phyloP scores from a whole-genome alignment of 2,329 filamentous ascomycete species.

The Colletotrichum orbiculare region DNA sequence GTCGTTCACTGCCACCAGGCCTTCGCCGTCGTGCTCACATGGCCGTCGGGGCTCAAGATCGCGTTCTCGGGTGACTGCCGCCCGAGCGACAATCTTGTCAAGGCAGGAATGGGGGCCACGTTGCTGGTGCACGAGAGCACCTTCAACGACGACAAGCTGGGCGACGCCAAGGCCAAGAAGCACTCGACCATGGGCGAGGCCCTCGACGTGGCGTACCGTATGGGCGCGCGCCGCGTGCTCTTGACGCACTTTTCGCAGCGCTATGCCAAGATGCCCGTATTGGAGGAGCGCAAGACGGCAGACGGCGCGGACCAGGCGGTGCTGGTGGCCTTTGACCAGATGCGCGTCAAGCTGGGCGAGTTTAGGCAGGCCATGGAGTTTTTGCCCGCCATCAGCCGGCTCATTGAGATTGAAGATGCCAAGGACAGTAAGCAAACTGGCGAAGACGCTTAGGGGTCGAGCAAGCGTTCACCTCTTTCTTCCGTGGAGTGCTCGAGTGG shows the following conservation, averaged over 20 bases:
- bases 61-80: constrained; percentile 96
- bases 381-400: constrained; percentile 66
- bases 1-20: constrained; percentile 86
- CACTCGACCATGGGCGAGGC: constrained; percentile 92
- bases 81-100: constrained; percentile 76
- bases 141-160: constrained; percentile 85
- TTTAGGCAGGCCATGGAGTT: constrained; percentile 74
- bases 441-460: no score
- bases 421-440: constrained; percentile 38
- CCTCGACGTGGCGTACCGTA: constrained; percentile 77
- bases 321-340: constrained; percentile 82
- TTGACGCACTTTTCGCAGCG: constrained; percentile 96
- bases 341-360: constrained; percentile 77
- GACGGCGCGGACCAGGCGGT: constrained; percentile 67
- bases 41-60: constrained; percentile 83
- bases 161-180: constrained; percentile 86
- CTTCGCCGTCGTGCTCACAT: constrained; percentile 81
- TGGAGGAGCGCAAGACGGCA: constrained; percentile 51
- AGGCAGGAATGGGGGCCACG: constrained; percentile 79
- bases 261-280: constrained; percentile 79
- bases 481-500: no score
- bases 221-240: constrained; percentile 83
- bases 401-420: constrained; percentile 59
- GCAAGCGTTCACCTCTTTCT: no score
- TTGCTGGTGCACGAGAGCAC: constrained; percentile 96